phyloP scores from a whole-genome alignment of 2,329 filamentous ascomycete species.

The Pseudogymnoascus sp. region DNA sequence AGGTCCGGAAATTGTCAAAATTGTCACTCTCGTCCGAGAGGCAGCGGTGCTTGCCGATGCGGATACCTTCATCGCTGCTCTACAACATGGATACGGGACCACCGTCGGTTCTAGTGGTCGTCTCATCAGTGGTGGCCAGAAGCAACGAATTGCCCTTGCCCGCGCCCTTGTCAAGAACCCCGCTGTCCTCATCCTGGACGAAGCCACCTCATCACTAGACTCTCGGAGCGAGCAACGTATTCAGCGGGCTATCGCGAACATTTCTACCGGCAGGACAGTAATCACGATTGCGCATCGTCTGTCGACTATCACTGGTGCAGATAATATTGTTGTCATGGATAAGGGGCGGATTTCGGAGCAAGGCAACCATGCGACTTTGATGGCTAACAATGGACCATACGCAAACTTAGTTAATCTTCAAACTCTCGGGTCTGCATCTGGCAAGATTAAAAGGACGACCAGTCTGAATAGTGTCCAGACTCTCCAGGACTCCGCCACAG shows the following conservation, averaged over 20 bases:
- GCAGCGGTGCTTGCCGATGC: slow-evolving; percentile 54
- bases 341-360: slow-evolving; percentile 66
- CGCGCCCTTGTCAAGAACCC: slow-evolving; percentile 47
- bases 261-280: slow-evolving; percentile 77
- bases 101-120: slow-evolving; percentile 15
- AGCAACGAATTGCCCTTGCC: slow-evolving; percentile 73
- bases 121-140: slow-evolving; percentile 69
- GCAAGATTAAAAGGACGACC: slow-evolving; percentile 16
- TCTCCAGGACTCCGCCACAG: slow-evolving; percentile 12
- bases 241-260: slow-evolving; percentile 71
- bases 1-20: slow-evolving; percentile 40
- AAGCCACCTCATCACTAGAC: slow-evolving; percentile 61
- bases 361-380: slow-evolving; percentile 68
- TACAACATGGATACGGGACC: slow-evolving; percentile 33
- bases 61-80: slow-evolving; percentile 42
- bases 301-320: slow-evolving; percentile 83
- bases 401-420: slow-evolving; percentile 35
- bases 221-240: slow-evolving; percentile 87
- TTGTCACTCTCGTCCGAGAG: slow-evolving; percentile 41
- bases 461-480: slow-evolving; percentile 14
- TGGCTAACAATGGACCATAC: slow-evolving; percentile 51
- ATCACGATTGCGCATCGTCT: slow-evolving; percentile 89
- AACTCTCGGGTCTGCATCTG: slow-evolving; percentile 16
- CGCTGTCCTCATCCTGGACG: slow-evolving; percentile 51
- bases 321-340: slow-evolving; percentile 74